Conservation (phyloP, 306 rosid species). For the Prunus mira region DNA sequence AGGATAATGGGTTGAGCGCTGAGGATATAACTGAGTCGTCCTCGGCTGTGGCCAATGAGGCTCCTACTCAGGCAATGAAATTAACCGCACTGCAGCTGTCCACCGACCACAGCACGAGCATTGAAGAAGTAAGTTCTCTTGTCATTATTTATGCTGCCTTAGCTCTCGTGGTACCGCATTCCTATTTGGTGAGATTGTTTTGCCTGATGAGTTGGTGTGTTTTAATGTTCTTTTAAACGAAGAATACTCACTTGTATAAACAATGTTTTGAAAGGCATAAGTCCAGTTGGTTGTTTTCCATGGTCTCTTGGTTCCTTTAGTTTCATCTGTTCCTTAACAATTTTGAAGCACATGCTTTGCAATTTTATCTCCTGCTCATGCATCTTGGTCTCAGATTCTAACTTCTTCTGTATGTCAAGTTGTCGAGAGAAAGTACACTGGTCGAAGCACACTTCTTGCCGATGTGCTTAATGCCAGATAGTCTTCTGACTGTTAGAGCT, state of each 20-base stretch:
- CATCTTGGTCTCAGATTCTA: neutral
- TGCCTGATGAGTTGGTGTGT: constrained; percentile 1
- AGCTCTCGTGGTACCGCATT: neutral
- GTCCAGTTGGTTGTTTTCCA: neutral
- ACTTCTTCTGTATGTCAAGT: neutral
- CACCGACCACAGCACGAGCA: constrained; percentile 91
- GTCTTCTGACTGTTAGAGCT: neutral
- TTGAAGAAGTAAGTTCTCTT: constrained; percentile 68
- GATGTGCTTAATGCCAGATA: neutral
- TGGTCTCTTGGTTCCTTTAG: constrained; percentile 7
- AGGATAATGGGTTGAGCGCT: constrained; percentile 33
- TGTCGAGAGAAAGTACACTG: neutral
- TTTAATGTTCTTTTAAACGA: neutral
- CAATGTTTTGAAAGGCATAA: neutral
- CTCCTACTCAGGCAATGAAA: constrained; percentile 45
- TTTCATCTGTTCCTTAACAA: neutral
- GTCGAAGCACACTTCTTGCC: neutral
- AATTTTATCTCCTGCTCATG: neutral
- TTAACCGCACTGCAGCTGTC: constrained; percentile 86
- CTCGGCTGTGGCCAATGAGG: constrained; percentile 35
- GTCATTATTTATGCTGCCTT: constrained; percentile 3
- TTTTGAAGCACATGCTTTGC: neutral
- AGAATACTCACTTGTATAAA: neutral
- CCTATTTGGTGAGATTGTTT: neutral
- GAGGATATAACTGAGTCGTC: constrained; percentile 69